Conservation (phyloP, 164 flowering plant genomes). For the Chimonanthus praecox region DNA sequence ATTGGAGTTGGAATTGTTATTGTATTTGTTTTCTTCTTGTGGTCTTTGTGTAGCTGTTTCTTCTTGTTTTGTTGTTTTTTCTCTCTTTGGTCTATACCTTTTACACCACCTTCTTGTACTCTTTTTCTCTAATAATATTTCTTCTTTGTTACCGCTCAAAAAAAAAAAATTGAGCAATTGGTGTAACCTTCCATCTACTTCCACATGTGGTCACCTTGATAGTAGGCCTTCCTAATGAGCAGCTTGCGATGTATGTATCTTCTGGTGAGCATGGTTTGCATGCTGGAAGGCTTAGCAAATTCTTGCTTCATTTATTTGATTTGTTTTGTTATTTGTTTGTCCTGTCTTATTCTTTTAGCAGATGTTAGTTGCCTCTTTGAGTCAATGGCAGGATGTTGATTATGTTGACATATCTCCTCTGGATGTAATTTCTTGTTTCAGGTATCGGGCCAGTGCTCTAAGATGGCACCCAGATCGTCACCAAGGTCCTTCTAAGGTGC, state of each 20-base stretch:
- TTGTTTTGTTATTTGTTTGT: neutral
- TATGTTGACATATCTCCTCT: neutral
- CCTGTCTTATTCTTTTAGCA: slow-evolving; percentile 1
- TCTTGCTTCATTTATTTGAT: neutral
- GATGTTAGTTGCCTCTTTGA: neutral
- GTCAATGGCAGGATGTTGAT: neutral
- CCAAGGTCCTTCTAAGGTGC: slow-evolving; percentile 83
- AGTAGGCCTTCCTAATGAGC: neutral
- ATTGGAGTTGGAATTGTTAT: too few relatives aligned
- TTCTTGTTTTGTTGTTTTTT: too few relatives aligned
- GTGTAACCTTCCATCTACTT: too few relatives aligned
- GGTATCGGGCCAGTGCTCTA: slow-evolving; percentile 84
- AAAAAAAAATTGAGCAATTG: too few relatives aligned
- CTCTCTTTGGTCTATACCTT: too few relatives aligned
- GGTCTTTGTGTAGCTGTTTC: too few relatives aligned
- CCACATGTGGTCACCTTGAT: neutral
- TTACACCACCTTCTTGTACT: too few relatives aligned
- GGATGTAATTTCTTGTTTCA: slow-evolving; percentile 19
- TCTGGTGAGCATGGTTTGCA: neutral
- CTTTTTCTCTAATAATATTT: too few relatives aligned
- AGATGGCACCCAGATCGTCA: slow-evolving; percentile 99
- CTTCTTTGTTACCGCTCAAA: too few relatives aligned
- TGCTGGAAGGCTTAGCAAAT: neutral
- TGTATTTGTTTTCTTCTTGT: too few relatives aligned
- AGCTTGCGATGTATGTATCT: too few relatives aligned